These are phyloP conservation scores for Mycena metata DNA, from an alignment of 768 basidiomycete species.

Conservation along the genomic window DNA sequence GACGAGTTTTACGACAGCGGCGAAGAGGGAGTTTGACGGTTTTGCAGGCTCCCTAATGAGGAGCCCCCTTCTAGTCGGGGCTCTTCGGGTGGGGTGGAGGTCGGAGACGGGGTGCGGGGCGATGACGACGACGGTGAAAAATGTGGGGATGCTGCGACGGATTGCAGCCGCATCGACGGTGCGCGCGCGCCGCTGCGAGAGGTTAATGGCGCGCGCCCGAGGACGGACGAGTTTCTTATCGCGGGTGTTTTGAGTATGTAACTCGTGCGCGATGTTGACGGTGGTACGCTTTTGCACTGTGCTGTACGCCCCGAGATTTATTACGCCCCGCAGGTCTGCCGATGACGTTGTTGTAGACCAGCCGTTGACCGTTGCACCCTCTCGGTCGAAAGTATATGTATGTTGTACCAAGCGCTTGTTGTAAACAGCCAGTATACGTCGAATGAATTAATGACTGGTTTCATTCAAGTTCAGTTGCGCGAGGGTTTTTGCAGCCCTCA, in stretches of 20 bases:
- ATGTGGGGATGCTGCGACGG: no score
- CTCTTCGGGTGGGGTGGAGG: slow-evolving; percentile 78
- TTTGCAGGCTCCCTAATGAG: slow-evolving; percentile 75
- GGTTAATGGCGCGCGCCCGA: slow-evolving; percentile 16
- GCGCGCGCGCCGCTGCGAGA: slow-evolving; percentile 4
- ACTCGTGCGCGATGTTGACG: slow-evolving; percentile 8
- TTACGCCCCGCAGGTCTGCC: no score
- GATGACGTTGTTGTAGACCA: not conserved
- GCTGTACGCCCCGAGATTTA: no score
- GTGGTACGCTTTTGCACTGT: slow-evolving; percentile 12
- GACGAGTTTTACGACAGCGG: slow-evolving; percentile 89
- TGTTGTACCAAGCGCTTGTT: no score
- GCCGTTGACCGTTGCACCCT: slow-evolving; percentile 1
- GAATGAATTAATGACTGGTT: no score
- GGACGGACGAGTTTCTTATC: no score
- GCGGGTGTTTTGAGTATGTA: slow-evolving; percentile 26
- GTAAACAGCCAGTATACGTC: no score
- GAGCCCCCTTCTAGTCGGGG: slow-evolving; percentile 80
- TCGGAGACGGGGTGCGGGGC: slow-evolving; percentile 5
- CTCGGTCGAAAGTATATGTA: no score
- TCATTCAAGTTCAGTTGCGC: no score
- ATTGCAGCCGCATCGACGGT: no score
- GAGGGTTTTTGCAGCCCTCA: no score
- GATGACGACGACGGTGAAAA: slow-evolving; percentile 40
- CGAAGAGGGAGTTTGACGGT: slow-evolving; percentile 85